Conservation (phyloP, 2,329 filamentous ascomycete genomes). For the Pestalotiopsis sp. region DNA sequence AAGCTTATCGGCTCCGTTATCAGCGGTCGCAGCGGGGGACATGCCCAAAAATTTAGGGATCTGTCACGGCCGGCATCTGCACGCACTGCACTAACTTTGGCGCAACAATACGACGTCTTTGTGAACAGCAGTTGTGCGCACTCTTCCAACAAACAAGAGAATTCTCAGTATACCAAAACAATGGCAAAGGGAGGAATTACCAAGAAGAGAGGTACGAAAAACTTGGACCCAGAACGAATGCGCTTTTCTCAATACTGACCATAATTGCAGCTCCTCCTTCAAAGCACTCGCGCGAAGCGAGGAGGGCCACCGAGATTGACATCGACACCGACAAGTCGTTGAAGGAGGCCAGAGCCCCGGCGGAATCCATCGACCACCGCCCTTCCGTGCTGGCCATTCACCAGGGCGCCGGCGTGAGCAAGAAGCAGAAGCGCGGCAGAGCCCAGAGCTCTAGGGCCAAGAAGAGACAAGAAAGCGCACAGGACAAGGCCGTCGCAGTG, state of each 20-base stretch:
- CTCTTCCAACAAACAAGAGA: not conserved
- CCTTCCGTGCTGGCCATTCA: constrained; percentile 73
- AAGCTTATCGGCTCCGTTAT: constrained; percentile 16
- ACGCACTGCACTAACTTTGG: not conserved
- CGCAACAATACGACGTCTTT: not conserved
- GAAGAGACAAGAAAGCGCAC: constrained; percentile 57
- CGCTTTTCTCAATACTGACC: not conserved
- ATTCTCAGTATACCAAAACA: not conserved
- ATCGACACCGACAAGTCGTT: constrained; percentile 74
- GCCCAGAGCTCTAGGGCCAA: constrained; percentile 61
- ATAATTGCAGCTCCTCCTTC: constrained; percentile 53
- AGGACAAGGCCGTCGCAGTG: constrained; percentile 62
- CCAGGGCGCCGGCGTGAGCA: constrained; percentile 66
- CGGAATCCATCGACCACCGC: constrained; percentile 50
- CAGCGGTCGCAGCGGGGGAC: constrained; percentile 13
- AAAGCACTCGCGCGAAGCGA: constrained; percentile 73
- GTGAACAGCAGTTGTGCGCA: not conserved
- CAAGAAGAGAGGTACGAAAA: constrained; percentile 32
- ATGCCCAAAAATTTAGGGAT: constrained; percentile 15
- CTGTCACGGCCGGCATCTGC: too few species aligned
- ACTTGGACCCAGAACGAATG: not conserved
- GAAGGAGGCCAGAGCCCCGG: constrained; percentile 58
- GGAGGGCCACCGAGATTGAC: constrained; percentile 70
- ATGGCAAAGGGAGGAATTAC: constrained; percentile 38
- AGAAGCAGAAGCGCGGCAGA: constrained; percentile 63